phyloP scores from a whole-genome alignment of 2,329 filamentous ascomycete species.

The Diaporthe citriasiana region DNA sequence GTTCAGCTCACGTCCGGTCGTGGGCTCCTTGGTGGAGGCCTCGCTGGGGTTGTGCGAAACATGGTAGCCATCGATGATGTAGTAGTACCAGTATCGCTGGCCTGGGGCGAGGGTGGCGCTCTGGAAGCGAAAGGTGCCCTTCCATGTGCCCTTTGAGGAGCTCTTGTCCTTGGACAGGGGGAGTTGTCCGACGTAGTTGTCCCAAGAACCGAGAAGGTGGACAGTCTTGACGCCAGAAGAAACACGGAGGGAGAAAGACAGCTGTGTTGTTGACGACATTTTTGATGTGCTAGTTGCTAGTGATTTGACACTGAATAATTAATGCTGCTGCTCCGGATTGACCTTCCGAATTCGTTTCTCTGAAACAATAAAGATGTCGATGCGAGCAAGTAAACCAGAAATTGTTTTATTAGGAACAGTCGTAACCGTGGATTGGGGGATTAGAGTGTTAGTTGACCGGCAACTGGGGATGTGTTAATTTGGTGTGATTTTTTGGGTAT shows the following conservation, averaged over 20 bases:
- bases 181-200: conserved; percentile 95
- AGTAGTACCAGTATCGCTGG: conserved; percentile 99
- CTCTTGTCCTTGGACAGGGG: conserved; percentile 91
- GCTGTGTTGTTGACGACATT: conserved; percentile 93
- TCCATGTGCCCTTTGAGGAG: conserved; percentile 92
- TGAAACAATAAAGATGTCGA: conserved; percentile 47
- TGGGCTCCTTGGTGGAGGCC: conserved; percentile 91
- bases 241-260: conserved; percentile 96
- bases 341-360: conserved; percentile 52
- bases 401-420: conserved; percentile 60
- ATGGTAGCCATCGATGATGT: conserved; percentile 99
- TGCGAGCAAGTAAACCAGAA: conserved; percentile 71
- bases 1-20: conserved; percentile 96
- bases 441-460: conserved; percentile 61
- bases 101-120: conserved; percentile 87
- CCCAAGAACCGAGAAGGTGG: conserved; percentile 97
- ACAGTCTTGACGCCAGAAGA: conserved; percentile 97
- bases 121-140: conserved; percentile 97
- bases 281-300: conserved; percentile 59
- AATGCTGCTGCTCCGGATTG: conserved; percentile 51
- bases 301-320: conserved; percentile 52
- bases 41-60: conserved; percentile 96
- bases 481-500: conserved; percentile 53
- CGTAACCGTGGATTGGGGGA: conserved; percentile 55
- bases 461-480: conserved; percentile 56